Evolutionary conservation across 495 filamentous ascomycete species (phyloP).

Genomic region (Cercophora newfieldiana): DNA sequence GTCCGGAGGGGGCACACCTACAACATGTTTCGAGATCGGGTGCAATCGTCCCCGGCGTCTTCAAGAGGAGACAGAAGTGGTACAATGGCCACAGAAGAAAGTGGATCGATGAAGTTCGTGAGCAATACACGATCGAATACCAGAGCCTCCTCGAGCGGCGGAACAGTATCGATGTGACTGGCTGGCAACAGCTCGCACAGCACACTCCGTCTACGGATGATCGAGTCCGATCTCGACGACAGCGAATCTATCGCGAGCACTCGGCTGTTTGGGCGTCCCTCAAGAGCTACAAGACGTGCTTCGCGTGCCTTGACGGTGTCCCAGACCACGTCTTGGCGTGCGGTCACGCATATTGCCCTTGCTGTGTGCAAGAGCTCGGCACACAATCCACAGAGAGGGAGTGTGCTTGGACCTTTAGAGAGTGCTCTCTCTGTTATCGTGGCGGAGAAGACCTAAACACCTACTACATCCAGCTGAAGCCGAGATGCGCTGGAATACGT

Average conservation of each 20-base stretch:
- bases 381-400: neutral
- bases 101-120: neutral
- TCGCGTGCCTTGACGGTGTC: neutral
- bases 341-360: conserved; percentile 6
- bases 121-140: neutral
- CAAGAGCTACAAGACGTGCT: conserved; percentile 10
- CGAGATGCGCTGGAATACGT: conserved; percentile 4
- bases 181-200: neutral
- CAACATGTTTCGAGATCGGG: neutral
- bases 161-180: neutral
- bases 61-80: neutral
- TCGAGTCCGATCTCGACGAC: neutral
- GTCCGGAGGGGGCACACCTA: neutral
- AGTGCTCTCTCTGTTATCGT: neutral
- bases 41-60: neutral
- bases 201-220: neutral
- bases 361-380: conserved; percentile 7
- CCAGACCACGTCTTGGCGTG: conserved; percentile 5
- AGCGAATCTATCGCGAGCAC: neutral
- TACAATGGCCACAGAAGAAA: neutral
- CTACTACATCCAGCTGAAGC: conserved; percentile 11
- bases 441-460: neutral
- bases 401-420: neutral
- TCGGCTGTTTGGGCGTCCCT: neutral
- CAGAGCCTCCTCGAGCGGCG: neutral